Evolutionary conservation across 352 stramenopile genomes (phyloP), one percentile per base, ranked within the genome.

Genomic region (Pythium rishiriense): DNA sequence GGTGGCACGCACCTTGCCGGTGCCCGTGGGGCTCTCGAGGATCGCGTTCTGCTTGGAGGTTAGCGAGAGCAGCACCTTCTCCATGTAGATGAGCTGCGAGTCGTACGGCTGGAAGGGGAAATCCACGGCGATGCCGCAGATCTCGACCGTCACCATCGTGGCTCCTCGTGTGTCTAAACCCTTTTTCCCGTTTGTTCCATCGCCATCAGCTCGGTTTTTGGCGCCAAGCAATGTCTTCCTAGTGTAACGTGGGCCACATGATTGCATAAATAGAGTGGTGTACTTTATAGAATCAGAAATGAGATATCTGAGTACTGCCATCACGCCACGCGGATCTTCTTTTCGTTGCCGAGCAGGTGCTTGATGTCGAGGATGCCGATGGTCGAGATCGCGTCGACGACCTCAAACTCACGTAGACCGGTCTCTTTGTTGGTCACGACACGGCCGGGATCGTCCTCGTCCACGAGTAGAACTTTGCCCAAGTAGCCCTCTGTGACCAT

Each of bases 101-200:
- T 97, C 82, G 69, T 99, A 99, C 9, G 97, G 96, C 60, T 88
- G 74, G 79, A 99, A 99, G 24, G 97, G 97, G 70, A 99, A 99
- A 64, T 98, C 88, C 67, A 99, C 90, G 14, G 76, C 53, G 55
- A 97, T 87, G 41, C 87, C 88, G 71, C 83, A 87, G 55, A 98
- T 93, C 66, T 94, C 73, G 43, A 97, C 69, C 70, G 62, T 74
- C 60, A 94, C 87, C 88, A 93, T 83, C 24, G 31, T 58, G n/a
- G n/a, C n/a, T n/a, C n/a, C n/a, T n/a, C n/a, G n/a, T n/a, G n/a
- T n/a, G n/a, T 7, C n/a, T n/a, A 8, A 14, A 17, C 41, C 26
- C 3, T 2, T 3, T 7, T 35, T 53, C 42, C 54, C 8, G 5
- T 41, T 52, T 19, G 24, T 25, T 51, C 42, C 49, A 43, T 6